Evolutionary conservation across 108 stramenopile species (phyloP), one percentile per base, ranked within the genome.

Genomic region (Fragilaria radians): DNA sequence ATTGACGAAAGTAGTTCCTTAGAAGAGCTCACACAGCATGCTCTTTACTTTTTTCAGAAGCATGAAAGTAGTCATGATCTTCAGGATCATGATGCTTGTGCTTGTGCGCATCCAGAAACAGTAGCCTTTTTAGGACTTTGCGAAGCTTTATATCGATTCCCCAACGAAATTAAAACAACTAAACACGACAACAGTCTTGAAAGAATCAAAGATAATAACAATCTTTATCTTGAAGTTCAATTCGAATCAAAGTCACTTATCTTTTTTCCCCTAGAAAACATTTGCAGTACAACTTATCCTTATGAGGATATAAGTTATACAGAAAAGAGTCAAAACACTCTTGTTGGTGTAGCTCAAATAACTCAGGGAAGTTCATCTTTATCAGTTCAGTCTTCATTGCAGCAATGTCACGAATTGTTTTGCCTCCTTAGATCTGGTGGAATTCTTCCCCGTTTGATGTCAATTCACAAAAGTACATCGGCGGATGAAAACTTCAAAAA

Each of bases 391-490:
- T 48, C 71, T 1, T 63, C 80, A 25, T 62, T 90, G 11, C 58
- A 70, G 61, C 68, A 60, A 21, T 66, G 61, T 34, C 79, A 83
- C 54, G 26, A 60, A 11, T 50, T 77, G 1, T 90, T 90, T 69
- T 80, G 79, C 32, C 46, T 90, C 19, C 49, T 90, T 19, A 57
- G 65, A 17, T 80, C 82, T 32, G 88, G 88, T 14, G 84, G 88
- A 2, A 79, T 90, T 57, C 65, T 75, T 56, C 32, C 28, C 18
- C 59, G 76, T 28, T 54, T 90, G 17, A 34, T 27, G 23, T 4
- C 26, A 17, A 58, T 57, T 26, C 33, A 23, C 36, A 57, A 51
- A 57, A 18, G 46, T 0, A 1, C 24, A 59, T 28, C 14, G 46
- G 1, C 45, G 24, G 14, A 49, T 48, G 59, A n/a, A n/a, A n/a